Evolutionary conservation across 2,329 filamentous ascomycete genomes (phyloP).

Genomic region (Nemania diffusa): DNA sequence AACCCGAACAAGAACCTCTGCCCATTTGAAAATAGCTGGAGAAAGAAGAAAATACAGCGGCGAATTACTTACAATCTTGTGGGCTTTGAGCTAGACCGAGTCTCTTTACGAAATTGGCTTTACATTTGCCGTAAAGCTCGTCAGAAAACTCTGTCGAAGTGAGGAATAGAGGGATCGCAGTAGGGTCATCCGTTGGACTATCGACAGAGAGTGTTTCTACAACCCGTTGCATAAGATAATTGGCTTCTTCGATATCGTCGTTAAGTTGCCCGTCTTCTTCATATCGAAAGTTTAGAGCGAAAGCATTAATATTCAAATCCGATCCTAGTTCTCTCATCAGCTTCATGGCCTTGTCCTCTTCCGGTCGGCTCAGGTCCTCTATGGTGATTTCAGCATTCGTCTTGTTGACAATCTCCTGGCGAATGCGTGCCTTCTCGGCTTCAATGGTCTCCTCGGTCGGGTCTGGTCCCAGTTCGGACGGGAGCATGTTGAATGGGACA

Average conservation of each 20-base stretch:
- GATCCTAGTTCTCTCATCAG: conserved; percentile 56
- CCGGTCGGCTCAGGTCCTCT: conserved; percentile 43
- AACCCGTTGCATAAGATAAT: conserved; percentile 59
- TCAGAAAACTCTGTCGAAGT: conserved; percentile 57
- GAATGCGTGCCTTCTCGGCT: conserved; percentile 53
- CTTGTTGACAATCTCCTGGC: conserved; percentile 52
- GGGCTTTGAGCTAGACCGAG: conserved; percentile 50
- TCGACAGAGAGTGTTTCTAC: conserved; percentile 56
- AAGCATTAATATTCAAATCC: conserved; percentile 60
- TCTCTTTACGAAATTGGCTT: conserved; percentile 54
- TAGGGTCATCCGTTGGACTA: conserved; percentile 52
- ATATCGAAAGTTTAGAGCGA: conserved; percentile 57
- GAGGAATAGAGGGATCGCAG: conserved; percentile 56
- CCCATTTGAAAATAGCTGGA: not conserved
- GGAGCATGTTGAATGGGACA: conserved; percentile 56
- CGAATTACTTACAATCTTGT: conserved; percentile 43
- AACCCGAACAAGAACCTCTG: not conserved
- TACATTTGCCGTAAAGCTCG: conserved; percentile 55
- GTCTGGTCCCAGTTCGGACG: conserved; percentile 47
- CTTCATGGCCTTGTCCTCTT: conserved; percentile 50
- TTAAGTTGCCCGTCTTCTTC: conserved; percentile 52
- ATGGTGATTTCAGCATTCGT: conserved; percentile 51
- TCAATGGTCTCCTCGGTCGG: conserved; percentile 46
- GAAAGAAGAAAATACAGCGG: no score
- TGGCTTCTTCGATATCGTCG: conserved; percentile 58